Evolutionary conservation across 108 stramenopile genomes (phyloP).

Genomic region (Epithemia pelagica): DNA sequence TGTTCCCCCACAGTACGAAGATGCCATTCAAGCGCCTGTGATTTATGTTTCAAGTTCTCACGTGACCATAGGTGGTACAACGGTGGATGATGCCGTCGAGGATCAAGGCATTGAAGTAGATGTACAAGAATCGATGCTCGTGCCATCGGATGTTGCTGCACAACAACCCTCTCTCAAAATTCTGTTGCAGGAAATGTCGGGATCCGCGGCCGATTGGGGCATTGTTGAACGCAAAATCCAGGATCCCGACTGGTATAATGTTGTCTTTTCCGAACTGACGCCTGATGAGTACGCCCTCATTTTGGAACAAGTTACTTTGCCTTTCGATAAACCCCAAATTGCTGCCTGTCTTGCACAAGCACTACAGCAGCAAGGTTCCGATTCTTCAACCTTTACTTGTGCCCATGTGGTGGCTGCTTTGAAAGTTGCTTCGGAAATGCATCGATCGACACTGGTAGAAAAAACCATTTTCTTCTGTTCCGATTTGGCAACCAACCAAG

Average conservation of each 20-base stretch:
- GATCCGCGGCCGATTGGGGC: slow-evolving; percentile 10
- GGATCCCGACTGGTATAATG: slow-evolving; percentile 8
- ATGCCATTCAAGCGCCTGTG: background rate
- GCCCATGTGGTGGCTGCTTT: slow-evolving; percentile 17
- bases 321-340: slow-evolving; percentile 23
- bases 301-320: slow-evolving; percentile 12
- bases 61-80: background rate
- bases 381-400: slow-evolving; percentile 12
- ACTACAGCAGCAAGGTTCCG: background rate
- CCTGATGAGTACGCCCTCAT: slow-evolving; percentile 13
- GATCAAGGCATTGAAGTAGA: too few species aligned
- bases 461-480: slow-evolving; percentile 16
- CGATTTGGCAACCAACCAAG: slow-evolving; percentile 7
- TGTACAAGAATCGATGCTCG: too few species aligned
- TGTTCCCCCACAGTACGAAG: background rate
- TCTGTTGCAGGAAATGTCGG: slow-evolving; percentile 17
- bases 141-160: too few species aligned
- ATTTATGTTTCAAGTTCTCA: background rate
- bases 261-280: slow-evolving; percentile 11
- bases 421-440: slow-evolving; percentile 11
- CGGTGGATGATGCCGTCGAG: background rate
- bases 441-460: slow-evolving; percentile 11
- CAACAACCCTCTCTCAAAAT: slow-evolving; percentile 6
- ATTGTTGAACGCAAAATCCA: slow-evolving; percentile 2
- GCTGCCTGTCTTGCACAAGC: slow-evolving; percentile 14